Percentiles rank a stretch among this genome's conserved stretches.
Evolutionary conservation across 225 moss, liverwort and hornwort species (phyloP).

Genomic region (Straminergon stramineum): DNA sequence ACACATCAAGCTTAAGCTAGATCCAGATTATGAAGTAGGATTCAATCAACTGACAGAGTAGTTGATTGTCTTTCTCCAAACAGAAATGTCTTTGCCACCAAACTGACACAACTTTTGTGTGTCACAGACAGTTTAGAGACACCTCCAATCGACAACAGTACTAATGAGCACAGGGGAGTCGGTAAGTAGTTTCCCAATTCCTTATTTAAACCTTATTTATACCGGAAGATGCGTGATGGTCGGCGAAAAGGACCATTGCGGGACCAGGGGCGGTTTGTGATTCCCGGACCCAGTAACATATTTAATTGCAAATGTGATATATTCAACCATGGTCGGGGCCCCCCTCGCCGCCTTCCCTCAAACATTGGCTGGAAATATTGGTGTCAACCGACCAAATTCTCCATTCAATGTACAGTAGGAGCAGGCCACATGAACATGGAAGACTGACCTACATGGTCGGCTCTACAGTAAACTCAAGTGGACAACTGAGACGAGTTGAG

Average conservation of each 20-base stretch:
- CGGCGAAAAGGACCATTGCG: neutral
- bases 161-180: neutral
- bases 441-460: neutral
- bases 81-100: conserved; percentile 13
- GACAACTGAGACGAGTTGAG: neutral
- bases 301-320: neutral
- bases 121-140: neutral
- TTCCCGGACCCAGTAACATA: neutral
- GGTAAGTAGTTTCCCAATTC: neutral
- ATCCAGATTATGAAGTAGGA: neutral
- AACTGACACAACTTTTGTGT: neutral
- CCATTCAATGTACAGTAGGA: conserved; percentile 7
- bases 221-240: neutral
- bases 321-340: neutral
- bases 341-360: neutral
- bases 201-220: neutral
- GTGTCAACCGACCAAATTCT: neutral
- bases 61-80: neutral
- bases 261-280: conserved; percentile 5
- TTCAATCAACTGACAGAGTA: neutral
- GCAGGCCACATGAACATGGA: neutral
- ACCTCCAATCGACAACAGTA: neutral
- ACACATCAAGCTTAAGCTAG: neutral
- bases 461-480: neutral
- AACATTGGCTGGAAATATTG: neutral